Percentiles rank a stretch among this genome's conserved stretches.
Evolutionary conservation across 2,329 filamentous ascomycete genomes (phyloP).

Genomic region (Hirsutella rhossiliensis): DNA sequence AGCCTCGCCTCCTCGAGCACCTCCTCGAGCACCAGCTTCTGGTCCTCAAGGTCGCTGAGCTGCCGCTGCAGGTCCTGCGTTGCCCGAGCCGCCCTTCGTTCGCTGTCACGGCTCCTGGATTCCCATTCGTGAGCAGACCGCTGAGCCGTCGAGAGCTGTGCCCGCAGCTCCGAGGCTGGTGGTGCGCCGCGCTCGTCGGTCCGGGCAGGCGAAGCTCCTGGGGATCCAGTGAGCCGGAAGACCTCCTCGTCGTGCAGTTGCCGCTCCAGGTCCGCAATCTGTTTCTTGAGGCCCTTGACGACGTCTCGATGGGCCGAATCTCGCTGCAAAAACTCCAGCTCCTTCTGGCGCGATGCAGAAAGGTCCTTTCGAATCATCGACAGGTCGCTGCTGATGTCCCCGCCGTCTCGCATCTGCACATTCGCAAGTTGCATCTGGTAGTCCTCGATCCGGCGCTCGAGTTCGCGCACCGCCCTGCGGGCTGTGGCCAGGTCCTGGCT

Average conservation of each 20-base stretch:
- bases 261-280: constrained; percentile 54
- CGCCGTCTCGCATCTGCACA: constrained; percentile 18
- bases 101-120: constrained; percentile 33
- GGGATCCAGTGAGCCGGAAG: constrained; percentile 32
- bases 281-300: constrained; percentile 50
- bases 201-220: constrained; percentile 33
- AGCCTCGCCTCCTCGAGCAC: constrained; percentile 43
- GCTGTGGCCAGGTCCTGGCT: constrained; percentile 44
- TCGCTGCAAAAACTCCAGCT: constrained; percentile 52
- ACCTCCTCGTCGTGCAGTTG: constrained; percentile 54
- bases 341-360: constrained; percentile 51
- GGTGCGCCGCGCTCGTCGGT: constrained; percentile 33
- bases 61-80: constrained; percentile 38
- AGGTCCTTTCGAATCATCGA: constrained; percentile 52
- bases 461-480: constrained; percentile 49
- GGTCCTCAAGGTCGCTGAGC: constrained; percentile 45
- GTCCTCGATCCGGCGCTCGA: constrained; percentile 50
- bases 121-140: constrained; percentile 43
- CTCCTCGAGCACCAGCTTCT: constrained; percentile 45
- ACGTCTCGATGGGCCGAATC: constrained; percentile 51
- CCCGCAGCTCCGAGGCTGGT: neutral
- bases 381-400: constrained; percentile 39
- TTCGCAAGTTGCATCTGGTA: constrained; percentile 33
- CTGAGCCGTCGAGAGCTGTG: constrained; percentile 41
- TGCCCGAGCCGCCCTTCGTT: constrained; percentile 29